phyloP scores from a whole-genome alignment of 1,139 yeast species.

The Saccharomycopsis phalli region DNA sequence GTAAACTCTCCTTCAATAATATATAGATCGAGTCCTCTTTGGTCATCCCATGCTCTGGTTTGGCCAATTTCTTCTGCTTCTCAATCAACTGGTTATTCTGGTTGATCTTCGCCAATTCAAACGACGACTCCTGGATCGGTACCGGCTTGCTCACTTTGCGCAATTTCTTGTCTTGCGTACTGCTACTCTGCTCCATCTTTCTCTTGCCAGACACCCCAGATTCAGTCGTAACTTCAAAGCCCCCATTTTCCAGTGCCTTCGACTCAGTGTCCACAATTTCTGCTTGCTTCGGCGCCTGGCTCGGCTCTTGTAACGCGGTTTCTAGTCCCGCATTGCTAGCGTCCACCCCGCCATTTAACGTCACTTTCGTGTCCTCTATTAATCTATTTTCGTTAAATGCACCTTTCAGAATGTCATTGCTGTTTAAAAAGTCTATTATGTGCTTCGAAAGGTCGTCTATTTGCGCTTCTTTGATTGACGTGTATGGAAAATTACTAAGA shows the following conservation, averaged over 20 bases:
- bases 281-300: no score
- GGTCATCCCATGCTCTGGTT: slow-evolving; percentile 24
- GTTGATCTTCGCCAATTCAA: slow-evolving; percentile 16
- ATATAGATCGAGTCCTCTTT: slow-evolving; percentile 27
- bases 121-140: slow-evolving; percentile 16
- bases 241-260: no score
- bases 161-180: slow-evolving; percentile 1
- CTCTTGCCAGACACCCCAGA: no score
- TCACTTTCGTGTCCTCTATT: no score
- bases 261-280: no score
- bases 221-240: no score
- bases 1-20: slow-evolving; percentile 38
- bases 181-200: not conserved
- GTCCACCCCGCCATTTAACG: no score
- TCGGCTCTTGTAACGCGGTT: slow-evolving; percentile 10
- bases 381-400: no score
- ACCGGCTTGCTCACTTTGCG: slow-evolving; percentile 4
- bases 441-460: slow-evolving; percentile 25
- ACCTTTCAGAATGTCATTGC: slow-evolving; percentile 18
- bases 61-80: slow-evolving; percentile 23
- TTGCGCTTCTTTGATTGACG: slow-evolving; percentile 32
- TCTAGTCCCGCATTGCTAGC: no score
- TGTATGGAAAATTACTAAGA: slow-evolving; percentile 38
- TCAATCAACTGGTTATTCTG: slow-evolving; percentile 12
- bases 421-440: slow-evolving; percentile 8